Percentiles rank a stretch among this genome's conserved stretches.
Evolutionary conservation across 2,329 filamentous ascomycete genomes (phyloP).

Genomic region (Aspergillus candidus): DNA sequence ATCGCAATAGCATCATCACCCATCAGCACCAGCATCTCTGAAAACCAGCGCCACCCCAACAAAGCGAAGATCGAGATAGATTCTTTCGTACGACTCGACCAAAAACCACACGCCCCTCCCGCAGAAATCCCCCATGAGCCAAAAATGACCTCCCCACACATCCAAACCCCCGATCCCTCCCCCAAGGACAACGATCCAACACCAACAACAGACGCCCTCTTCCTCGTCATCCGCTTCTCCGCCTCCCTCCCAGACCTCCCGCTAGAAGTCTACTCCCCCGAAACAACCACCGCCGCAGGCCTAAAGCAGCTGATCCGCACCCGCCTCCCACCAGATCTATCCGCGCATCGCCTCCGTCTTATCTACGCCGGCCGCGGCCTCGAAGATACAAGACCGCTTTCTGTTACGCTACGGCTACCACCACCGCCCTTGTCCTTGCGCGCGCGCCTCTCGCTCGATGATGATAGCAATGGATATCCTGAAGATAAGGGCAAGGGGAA

Average conservation of each 20-base stretch:
- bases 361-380: conserved; percentile 88
- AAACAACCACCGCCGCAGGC: conserved; percentile 64
- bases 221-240: conserved; percentile 86
- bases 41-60: too few relatives aligned
- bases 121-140: neutral
- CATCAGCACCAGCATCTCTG: too few relatives aligned
- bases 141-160: conserved; percentile 14
- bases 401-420: conserved; percentile 59
- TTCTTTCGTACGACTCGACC: too few relatives aligned
- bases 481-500: conserved; percentile 58
- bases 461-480: conserved; percentile 11
- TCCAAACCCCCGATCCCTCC: conserved; percentile 10
- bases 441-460: conserved; percentile 10
- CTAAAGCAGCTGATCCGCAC: conserved; percentile 77
- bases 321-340: conserved; percentile 57
- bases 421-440: conserved; percentile 40
- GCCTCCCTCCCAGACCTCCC: conserved; percentile 75
- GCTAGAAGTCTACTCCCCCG: conserved; percentile 65
- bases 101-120: too few relatives aligned
- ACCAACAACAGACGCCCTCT: conserved; percentile 40
- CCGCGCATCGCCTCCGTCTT: conserved; percentile 69
- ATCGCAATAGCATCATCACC: too few relatives aligned
- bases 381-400: conserved; percentile 63
- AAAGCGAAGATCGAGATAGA: too few relatives aligned
- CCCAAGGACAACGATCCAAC: conserved; percentile 2